phyloP scores from a whole-genome alignment of 2,329 filamentous ascomycete genomes.

The Monosporascus sp. region DNA sequence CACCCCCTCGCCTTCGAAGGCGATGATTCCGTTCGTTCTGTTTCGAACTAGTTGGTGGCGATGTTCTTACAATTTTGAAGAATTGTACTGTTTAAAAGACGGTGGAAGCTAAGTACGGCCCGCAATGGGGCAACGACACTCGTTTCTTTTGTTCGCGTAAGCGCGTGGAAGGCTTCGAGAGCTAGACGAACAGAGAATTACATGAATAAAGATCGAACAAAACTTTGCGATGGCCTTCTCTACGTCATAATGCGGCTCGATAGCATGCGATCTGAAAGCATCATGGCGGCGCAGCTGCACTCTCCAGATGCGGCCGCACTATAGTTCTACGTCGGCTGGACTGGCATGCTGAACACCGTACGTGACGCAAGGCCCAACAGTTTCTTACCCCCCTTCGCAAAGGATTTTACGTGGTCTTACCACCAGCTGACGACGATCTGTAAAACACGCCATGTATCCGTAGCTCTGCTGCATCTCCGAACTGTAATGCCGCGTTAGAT shows the following conservation, averaged over 20 bases:
- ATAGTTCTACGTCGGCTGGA: neutral
- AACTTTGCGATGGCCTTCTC: neutral
- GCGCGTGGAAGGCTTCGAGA: neutral
- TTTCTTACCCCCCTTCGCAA: too few relatives aligned
- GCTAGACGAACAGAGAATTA: neutral
- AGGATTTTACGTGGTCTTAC: too few relatives aligned
- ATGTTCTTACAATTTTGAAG: neutral
- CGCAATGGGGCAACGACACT: neutral
- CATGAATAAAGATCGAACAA: neutral
- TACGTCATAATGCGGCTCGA: neutral
- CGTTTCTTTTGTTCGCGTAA: neutral
- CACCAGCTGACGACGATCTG: too few relatives aligned
- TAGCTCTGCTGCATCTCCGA: too few relatives aligned
- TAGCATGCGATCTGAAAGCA: neutral
- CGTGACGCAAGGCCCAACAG: neutral
- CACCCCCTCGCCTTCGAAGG: neutral
- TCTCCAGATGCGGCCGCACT: neutral
- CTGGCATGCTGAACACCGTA: neutral
- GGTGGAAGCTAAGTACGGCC: neutral
- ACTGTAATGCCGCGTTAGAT: too few relatives aligned
- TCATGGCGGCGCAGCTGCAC: neutral
- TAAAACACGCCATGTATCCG: too few relatives aligned
- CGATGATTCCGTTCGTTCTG: neutral
- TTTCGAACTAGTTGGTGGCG: neutral
- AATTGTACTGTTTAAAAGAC: neutral